Evolutionary conservation across 2,329 filamentous ascomycete species (phyloP), one percentile per base, ranked within the genome.

Genomic region (Fusarium sororula): DNA sequence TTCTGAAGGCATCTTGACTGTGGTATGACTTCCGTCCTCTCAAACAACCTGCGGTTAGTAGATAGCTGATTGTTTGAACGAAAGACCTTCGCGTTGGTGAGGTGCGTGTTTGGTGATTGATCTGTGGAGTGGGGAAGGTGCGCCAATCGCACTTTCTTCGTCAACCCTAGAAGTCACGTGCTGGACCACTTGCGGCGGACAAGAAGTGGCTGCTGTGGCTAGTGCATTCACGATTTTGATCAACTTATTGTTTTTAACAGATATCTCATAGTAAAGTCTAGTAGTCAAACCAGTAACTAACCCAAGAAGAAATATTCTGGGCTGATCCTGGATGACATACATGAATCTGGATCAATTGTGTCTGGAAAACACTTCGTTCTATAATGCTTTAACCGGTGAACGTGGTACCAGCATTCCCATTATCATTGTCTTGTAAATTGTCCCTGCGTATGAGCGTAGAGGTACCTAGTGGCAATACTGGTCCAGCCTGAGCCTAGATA

Each of bases 1-100:
- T 91, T 94, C 93, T 84, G 93, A 92, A 93, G 92, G 90, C 93
- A 96, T 96, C 86, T 90, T 95, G 92, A 87, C 86, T 86, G 84
- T 81, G 81, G 77, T 85, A 81, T 80, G 80, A 78, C 81, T 82
- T 82, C 82, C 82, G 80, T 81, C 82, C 84, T 85, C 84, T 85
- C 83, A 83, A 84, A 81, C 82, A 82, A 85, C 82, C 83, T 80
- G 82, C 80, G 78, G 79, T 80, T 81, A 79, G 81, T 79, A 82
- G 80, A 83, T 79, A 80, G 80, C 82, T 78, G 79, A 82, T 80
- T 81, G 83, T 85, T 84, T 84, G 84, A 82, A 79, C 81, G 79
- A 83, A 84, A 85, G 84, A 83, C 84, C 82, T 81, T 84, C 82
- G 81, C 82, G 82, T 77, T 80, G 79, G 73, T 82, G 80, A 54